phyloP scores from a whole-genome alignment of 176 grass and related monocot species.

The Paspalum vaginatum region DNA sequence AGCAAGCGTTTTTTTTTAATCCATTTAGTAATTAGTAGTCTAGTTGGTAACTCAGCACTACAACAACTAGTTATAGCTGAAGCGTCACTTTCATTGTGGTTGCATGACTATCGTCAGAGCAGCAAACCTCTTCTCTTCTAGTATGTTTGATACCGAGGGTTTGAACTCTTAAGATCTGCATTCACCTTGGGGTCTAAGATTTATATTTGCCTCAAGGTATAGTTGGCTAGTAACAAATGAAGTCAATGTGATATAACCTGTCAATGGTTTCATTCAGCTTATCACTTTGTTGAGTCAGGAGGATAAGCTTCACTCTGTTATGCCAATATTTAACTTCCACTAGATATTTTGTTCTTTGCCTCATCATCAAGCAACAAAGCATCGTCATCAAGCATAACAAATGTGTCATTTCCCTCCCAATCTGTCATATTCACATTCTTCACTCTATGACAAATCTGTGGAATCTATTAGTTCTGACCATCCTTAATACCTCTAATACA shows the following conservation, averaged over 20 bases:
- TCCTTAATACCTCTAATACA: conserved; percentile 41
- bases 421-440: not conserved
- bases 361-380: not conserved
- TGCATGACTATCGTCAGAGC: not conserved
- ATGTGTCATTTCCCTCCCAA: not conserved
- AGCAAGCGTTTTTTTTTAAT: not conserved
- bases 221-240: not conserved
- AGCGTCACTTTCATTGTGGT: conserved; percentile 5
- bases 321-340: not conserved
- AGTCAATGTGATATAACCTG: not conserved
- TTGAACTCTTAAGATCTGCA: not conserved
- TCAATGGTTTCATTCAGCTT: not conserved
- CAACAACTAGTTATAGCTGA: not conserved
- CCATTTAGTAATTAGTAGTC: conserved; percentile 3
- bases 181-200: conserved; percentile 4
- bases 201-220: not conserved
- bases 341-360: not conserved
- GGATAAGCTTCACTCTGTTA: conserved; percentile 9
- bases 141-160: not conserved
- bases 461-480: not conserved
- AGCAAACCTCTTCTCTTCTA: not conserved
- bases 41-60: not conserved
- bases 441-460: not conserved
- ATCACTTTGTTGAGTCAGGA: conserved; percentile 5
- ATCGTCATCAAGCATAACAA: not conserved